phyloP scores from a whole-genome alignment of 2,329 filamentous ascomycete species.

The Penicillium sp. region DNA sequence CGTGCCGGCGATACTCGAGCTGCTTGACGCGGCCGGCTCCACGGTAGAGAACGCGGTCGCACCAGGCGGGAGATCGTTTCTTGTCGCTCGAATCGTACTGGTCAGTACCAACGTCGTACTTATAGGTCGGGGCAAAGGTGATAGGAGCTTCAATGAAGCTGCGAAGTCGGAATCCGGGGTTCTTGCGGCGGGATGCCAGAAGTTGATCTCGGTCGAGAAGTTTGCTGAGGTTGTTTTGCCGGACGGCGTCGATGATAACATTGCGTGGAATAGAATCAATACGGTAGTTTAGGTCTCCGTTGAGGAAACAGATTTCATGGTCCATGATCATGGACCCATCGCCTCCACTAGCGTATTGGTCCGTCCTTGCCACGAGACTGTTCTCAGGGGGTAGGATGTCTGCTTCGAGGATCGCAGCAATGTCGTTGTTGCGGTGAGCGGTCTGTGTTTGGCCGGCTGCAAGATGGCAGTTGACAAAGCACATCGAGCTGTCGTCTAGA shows the following conservation, averaged over 20 bases:
- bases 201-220: conserved; percentile 91
- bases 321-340: conserved; percentile 93
- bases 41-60: conserved; percentile 84
- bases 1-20: conserved; percentile 80
- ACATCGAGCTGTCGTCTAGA: conserved; percentile 87
- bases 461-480: conserved; percentile 95
- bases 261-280: conserved; percentile 97
- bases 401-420: conserved; percentile 81
- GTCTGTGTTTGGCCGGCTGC: conserved; percentile 91
- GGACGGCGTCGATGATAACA: conserved; percentile 80
- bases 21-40: conserved; percentile 79
- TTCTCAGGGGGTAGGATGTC: conserved; percentile 67
- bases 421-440: conserved; percentile 84
- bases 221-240: conserved; percentile 73
- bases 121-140: conserved; percentile 92
- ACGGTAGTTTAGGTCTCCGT: conserved; percentile 95
- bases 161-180: conserved; percentile 81
- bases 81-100: conserved; percentile 94
- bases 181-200: conserved; percentile 79
- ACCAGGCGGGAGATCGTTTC: conserved; percentile 91
- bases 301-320: conserved; percentile 94
- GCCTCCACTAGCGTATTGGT: conserved; percentile 84
- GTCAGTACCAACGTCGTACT: conserved; percentile 94
- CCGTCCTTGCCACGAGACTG: conserved; percentile 62
- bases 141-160: conserved; percentile 90